phyloP scores from a whole-genome alignment of 768 basidiomycete species.

The Mycena indigotica region DNA sequence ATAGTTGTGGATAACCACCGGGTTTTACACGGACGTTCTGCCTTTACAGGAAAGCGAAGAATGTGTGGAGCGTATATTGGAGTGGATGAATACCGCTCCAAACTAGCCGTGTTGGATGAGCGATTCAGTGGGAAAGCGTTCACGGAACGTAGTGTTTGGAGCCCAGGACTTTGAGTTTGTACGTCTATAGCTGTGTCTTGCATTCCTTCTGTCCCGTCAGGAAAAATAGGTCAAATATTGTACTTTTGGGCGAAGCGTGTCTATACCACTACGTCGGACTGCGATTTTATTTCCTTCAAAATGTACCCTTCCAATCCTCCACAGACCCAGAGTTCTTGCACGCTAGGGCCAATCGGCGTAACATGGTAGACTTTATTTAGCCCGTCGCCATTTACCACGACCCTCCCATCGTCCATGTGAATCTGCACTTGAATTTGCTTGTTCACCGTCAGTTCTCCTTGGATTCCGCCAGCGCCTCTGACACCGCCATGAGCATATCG shows the following conservation, averaged over 20 bases:
- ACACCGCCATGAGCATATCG: conserved; percentile 71
- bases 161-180: conserved; percentile 50
- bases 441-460: conserved; percentile 85
- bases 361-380: conserved; percentile 58
- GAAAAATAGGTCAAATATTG: background rate
- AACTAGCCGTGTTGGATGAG: conserved; percentile 67
- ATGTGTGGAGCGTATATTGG: conserved; percentile 98
- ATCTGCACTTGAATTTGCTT: conserved; percentile 66
- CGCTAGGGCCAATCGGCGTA: conserved; percentile 84
- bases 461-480: conserved; percentile 75
- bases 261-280: conserved; percentile 12
- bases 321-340: conserved; percentile 97
- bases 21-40: conserved; percentile 91
- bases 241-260: background rate
- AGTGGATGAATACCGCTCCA: conserved; percentile 85
- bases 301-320: conserved; percentile 94
- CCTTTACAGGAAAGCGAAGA: conserved; percentile 81
- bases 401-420: conserved; percentile 69
- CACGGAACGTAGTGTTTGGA: conserved; percentile 61
- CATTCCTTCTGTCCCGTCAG: too few relatives aligned
- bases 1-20: conserved; percentile 90
- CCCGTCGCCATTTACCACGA: conserved; percentile 49
- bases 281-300: conserved; percentile 64
- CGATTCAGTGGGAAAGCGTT: conserved; percentile 44
- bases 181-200: background rate